Conservation (phyloP, 2,329 filamentous ascomycete genomes). For the Lachnellula subtilissima region DNA sequence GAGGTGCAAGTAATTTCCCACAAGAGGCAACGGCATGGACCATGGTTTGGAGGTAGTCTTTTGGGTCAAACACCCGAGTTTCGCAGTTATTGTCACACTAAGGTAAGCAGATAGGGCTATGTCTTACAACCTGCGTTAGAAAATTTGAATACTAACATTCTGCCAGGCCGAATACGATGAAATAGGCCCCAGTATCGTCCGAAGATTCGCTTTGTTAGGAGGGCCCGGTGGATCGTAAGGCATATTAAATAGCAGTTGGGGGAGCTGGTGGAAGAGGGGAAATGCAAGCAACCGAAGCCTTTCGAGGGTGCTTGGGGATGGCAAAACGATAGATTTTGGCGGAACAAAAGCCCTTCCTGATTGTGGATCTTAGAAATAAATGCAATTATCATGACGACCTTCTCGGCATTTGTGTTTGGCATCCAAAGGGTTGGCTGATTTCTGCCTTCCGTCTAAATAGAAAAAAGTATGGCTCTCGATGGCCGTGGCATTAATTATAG, state of each 20-base stretch:
- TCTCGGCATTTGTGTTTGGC: not conserved
- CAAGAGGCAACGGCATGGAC: conserved; percentile 94
- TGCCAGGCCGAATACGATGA: conserved; percentile 21
- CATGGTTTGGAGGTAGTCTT: conserved; percentile 97
- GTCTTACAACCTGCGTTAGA: not conserved
- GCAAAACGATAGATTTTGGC: conserved; percentile 6
- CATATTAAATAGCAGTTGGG: not conserved
- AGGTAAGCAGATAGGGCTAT: conserved; percentile 37
- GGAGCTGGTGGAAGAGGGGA: not conserved
- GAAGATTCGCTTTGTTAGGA: conserved; percentile 88
- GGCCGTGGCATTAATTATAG: too few species aligned
- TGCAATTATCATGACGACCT: conserved; percentile 2
- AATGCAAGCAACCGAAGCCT: not conserved
- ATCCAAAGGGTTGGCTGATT: not conserved
- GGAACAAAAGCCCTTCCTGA: conserved; percentile 8
- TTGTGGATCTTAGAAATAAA: conserved; percentile 7
- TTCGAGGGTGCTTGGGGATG: not conserved
- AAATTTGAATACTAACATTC: conserved; percentile 1
- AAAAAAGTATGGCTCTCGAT: too few species aligned
- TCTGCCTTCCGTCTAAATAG: too few species aligned
- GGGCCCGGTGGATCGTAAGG: conserved; percentile 74
- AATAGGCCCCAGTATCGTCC: conserved; percentile 58
- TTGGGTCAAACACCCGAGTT: conserved; percentile 97
- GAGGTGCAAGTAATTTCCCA: conserved; percentile 97
- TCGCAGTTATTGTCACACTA: conserved; percentile 96